Conservation (phyloP, 2,329 filamentous ascomycete genomes). For the Aulographum hederae region DNA sequence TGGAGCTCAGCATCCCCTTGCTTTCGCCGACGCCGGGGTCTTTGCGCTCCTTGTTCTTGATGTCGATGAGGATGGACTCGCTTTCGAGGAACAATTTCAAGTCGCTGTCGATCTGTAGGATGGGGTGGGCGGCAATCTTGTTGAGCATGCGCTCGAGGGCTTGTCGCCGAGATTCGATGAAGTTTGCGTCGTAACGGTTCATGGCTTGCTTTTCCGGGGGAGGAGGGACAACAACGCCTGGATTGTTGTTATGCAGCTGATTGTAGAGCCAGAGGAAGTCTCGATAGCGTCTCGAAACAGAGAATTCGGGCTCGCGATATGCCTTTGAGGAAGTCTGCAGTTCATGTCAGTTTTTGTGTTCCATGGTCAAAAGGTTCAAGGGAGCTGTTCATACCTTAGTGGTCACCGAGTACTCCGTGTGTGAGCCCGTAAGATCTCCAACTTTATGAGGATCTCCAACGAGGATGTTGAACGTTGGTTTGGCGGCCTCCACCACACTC, state of each 20-base stretch:
- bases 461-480: constrained; percentile 75
- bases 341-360: constrained; percentile 1
- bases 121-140: constrained; percentile 78
- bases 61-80: constrained; percentile 85
- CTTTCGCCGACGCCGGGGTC: constrained; percentile 74
- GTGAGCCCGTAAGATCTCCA: constrained; percentile 86
- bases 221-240: constrained; percentile 84
- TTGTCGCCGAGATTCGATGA: constrained; percentile 80
- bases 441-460: constrained; percentile 98
- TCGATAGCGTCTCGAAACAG: constrained; percentile 81
- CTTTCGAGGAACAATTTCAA: constrained; percentile 94
- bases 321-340: constrained; percentile 80
- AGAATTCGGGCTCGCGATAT: constrained; percentile 81
- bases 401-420: constrained; percentile 91
- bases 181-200: constrained; percentile 87
- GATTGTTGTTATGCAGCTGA: constrained; percentile 83
- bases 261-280: constrained; percentile 98
- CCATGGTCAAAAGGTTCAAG: neutral
- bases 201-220: constrained; percentile 97
- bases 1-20: constrained; percentile 79
- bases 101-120: constrained; percentile 81
- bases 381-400: constrained; percentile 52
- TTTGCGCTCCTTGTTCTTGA: constrained; percentile 92
- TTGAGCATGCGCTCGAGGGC: constrained; percentile 96
- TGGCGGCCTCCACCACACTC: constrained; percentile 81